Percentiles rank a stretch among this genome's conserved stretches.
Conservation (phyloP, 352 stramenopile species). For the Paralagenidium karlingii region DNA sequence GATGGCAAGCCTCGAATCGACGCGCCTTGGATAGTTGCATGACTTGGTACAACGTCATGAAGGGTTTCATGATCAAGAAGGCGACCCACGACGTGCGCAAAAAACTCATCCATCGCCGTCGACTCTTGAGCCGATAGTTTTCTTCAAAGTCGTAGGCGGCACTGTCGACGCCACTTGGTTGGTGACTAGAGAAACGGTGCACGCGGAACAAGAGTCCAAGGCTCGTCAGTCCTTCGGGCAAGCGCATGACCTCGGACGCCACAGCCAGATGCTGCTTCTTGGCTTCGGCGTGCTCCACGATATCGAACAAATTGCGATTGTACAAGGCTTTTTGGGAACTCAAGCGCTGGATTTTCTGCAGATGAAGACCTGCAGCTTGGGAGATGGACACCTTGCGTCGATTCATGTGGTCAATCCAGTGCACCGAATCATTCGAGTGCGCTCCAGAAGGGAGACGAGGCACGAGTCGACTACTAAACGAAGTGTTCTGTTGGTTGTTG, state of each 20-base stretch:
- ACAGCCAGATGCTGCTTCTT: conserved; percentile 7
- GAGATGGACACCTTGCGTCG: not conserved
- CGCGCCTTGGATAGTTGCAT: conserved; percentile 24
- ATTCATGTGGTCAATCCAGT: not conserved
- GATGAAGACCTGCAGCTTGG: not conserved
- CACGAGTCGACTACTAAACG: no score
- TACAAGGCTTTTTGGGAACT: no score
- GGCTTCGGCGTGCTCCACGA: conserved; percentile 43
- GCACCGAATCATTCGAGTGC: no score
- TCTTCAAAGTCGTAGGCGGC: conserved; percentile 60
- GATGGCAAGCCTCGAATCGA: conserved; percentile 31
- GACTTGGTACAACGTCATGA: conserved; percentile 67
- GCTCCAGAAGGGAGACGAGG: no score
- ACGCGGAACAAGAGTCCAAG: conserved; percentile 51
- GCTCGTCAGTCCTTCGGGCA: conserved; percentile 53
- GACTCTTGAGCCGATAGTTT: conserved; percentile 60
- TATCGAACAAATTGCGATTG: conserved; percentile 78
- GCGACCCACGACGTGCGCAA: conserved; percentile 51
- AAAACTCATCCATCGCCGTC: conserved; percentile 48
- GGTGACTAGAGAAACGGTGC: conserved; percentile 6
- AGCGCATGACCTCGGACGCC: conserved; percentile 59
- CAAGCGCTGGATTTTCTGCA: conserved; percentile 5
- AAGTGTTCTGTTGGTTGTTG: conserved; percentile 7
- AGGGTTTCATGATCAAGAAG: conserved; percentile 53
- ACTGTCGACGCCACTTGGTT: not conserved